Conservation (phyloP, 2,329 filamentous ascomycete species). For the Curvularia verruculosa region DNA sequence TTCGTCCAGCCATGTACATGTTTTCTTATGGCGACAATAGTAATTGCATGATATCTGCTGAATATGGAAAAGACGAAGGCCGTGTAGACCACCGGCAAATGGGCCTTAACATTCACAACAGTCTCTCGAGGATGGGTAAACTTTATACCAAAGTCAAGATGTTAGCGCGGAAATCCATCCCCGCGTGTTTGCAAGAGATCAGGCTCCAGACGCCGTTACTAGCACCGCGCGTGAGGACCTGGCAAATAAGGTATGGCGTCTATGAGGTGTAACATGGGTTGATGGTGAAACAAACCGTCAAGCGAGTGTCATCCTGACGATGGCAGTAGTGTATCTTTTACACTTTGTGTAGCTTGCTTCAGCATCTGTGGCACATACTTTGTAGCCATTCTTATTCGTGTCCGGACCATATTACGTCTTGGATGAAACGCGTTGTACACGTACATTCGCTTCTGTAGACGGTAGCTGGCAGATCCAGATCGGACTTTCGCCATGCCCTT, state of each 20-base stretch:
- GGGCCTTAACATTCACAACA: background rate
- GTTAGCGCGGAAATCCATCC: background rate
- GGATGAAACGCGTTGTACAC: constrained; percentile 39
- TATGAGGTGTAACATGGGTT: constrained; percentile 54
- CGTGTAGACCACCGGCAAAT: background rate
- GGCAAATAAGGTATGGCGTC: background rate
- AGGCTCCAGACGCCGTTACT: background rate
- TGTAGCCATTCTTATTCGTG: constrained; percentile 65
- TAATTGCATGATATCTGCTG: background rate
- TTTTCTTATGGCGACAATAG: background rate
- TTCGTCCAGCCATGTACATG: background rate
- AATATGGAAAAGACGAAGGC: background rate
- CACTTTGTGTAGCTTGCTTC: constrained; percentile 59
- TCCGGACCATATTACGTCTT: constrained; percentile 28
- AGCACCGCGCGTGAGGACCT: background rate
- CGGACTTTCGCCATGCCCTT: constrained; percentile 19
- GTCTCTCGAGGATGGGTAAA: too few species aligned
- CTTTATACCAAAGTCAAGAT: background rate
- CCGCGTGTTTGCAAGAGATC: background rate
- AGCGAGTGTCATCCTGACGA: constrained; percentile 71
- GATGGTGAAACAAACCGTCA: constrained; percentile 57
- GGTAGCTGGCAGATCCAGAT: constrained; percentile 24
- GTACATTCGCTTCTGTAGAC: constrained; percentile 20
- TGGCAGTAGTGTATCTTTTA: constrained; percentile 57
- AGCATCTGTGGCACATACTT: constrained; percentile 72